A percentile compares a stretch with the other conserved stretches of the same genome.
These are phyloP conservation scores for Ephemerocybe angulata DNA, from an alignment of 768 basidiomycete species.

Conservation along the genomic window DNA sequence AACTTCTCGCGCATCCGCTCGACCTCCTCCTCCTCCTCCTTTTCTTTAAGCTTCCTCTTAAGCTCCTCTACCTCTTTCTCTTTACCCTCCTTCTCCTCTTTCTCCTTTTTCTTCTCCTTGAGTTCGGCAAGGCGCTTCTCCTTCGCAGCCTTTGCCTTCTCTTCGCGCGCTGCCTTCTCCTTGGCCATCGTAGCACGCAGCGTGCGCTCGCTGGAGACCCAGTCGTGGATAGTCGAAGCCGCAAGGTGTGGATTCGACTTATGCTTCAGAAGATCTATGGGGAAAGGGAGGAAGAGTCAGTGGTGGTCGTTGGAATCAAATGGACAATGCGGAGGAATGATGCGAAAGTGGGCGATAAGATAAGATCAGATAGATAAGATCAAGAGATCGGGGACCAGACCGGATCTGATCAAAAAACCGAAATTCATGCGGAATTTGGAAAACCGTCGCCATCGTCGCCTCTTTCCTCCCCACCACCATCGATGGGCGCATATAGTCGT, in stretches of 20 bases:
- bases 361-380: not conserved
- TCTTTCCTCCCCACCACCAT: not conserved
- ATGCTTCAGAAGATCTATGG: constrained; percentile 72
- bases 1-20: constrained; percentile 39
- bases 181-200: constrained; percentile 39
- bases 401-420: not conserved
- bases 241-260: constrained; percentile 80
- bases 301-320: not conserved
- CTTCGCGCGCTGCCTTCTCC: constrained; percentile 54
- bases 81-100: constrained; percentile 62
- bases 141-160: constrained; percentile 60
- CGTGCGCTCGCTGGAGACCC: constrained; percentile 75
- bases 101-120: constrained; percentile 52
- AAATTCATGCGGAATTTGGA: not conserved
- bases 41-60: constrained; percentile 47
- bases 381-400: not conserved
- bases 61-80: constrained; percentile 54
- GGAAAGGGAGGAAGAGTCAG: not conserved
- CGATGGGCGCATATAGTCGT: not conserved
- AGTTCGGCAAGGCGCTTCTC: constrained; percentile 49
- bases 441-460: not conserved
- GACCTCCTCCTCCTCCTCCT: constrained; percentile 47
- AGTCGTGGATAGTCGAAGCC: constrained; percentile 58
- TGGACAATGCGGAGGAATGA: not conserved
- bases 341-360: not conserved